Evolutionary conservation across 805 yeast species (phyloP).

Genomic region (Clavispora phyllophila): DNA sequence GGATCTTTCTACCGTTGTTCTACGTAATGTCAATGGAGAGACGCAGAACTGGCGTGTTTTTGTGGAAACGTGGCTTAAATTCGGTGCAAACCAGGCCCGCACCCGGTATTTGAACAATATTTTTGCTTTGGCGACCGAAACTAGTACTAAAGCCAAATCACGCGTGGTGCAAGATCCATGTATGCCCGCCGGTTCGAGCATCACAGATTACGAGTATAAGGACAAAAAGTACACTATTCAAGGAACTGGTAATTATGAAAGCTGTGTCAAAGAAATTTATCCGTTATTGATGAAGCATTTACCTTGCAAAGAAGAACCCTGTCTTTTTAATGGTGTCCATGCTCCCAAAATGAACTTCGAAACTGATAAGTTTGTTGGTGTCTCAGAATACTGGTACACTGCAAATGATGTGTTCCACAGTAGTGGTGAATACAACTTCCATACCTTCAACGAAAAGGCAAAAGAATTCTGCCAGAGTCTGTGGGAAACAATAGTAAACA

Average conservation of each 20-base stretch:
- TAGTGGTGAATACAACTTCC: conserved; percentile 84
- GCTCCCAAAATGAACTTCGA: conserved; percentile 83
- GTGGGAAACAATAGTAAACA: conserved; percentile 54
- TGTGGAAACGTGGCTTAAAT: conserved; percentile 96
- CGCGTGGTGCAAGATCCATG: conserved; percentile 61
- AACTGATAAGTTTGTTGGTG: conserved; percentile 81
- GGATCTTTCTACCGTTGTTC: conserved; percentile 61
- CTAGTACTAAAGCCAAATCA: conserved; percentile 4
- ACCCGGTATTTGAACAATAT: conserved; percentile 60
- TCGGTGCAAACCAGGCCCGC: conserved; percentile 94
- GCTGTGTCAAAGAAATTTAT: conserved; percentile 65
- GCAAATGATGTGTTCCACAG: conserved; percentile 85
- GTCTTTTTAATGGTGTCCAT: conserved; percentile 92
- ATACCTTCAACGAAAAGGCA: conserved; percentile 60
- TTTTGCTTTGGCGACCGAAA: conserved; percentile 25
- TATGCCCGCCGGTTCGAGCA: conserved; percentile 57
- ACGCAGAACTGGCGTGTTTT: conserved; percentile 77
- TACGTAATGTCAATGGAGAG: conserved; percentile 68
- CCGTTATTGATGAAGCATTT: conserved; percentile 73
- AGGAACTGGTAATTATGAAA: conserved; percentile 78
- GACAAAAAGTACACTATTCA: conserved; percentile 45
- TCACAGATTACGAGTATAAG: conserved; percentile 41
- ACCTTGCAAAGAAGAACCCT: conserved; percentile 85
- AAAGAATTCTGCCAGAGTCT: conserved; percentile 68
- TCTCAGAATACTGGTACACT: conserved; percentile 96